Conservation (phyloP, 768 basidiomycete species). For the Gymnopilus junonius region DNA sequence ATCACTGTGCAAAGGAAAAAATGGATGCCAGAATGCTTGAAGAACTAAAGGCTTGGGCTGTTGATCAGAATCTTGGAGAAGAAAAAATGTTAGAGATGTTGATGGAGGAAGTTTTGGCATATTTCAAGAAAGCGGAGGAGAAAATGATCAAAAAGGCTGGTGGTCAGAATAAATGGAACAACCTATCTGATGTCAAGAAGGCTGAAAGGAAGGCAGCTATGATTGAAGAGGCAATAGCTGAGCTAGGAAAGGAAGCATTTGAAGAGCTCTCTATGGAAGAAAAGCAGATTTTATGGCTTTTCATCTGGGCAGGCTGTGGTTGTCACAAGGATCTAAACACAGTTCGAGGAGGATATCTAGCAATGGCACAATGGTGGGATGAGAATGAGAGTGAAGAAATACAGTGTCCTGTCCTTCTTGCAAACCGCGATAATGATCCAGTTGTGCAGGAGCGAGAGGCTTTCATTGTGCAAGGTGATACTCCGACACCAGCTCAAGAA, state of each 20-base stretch:
- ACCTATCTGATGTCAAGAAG: slow-evolving; percentile 5
- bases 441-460: too few species aligned
- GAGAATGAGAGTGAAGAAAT: too few species aligned
- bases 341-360: too few species aligned
- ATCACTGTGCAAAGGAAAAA: too few species aligned
- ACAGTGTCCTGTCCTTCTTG: slow-evolving; percentile 30
- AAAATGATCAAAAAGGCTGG: slow-evolving; percentile 19
- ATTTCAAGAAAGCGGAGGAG: slow-evolving; percentile 4
- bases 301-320: slow-evolving; percentile 29
- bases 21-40: too few species aligned
- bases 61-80: slow-evolving; percentile 16
- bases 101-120: slow-evolving; percentile 4
- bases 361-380: too few species aligned
- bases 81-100: slow-evolving; percentile 30
- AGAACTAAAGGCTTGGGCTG: slow-evolving; percentile 2
- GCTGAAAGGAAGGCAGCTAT: too few species aligned
- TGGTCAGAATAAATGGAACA: slow-evolving; percentile 19
- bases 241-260: neutral
- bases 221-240: neutral
- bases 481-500: neutral
- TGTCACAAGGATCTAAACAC: too few species aligned
- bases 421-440: slow-evolving; percentile 35
- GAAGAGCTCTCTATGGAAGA: slow-evolving; percentile 4
- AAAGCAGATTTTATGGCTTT: slow-evolving; percentile 21
- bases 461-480: neutral